A percentile compares a stretch with the other conserved stretches of the same genome.
These are phyloP conservation scores for Arthrocladium fulminans DNA, from an alignment of 2,329 filamentous ascomycete species.

Conservation along the genomic window DNA sequence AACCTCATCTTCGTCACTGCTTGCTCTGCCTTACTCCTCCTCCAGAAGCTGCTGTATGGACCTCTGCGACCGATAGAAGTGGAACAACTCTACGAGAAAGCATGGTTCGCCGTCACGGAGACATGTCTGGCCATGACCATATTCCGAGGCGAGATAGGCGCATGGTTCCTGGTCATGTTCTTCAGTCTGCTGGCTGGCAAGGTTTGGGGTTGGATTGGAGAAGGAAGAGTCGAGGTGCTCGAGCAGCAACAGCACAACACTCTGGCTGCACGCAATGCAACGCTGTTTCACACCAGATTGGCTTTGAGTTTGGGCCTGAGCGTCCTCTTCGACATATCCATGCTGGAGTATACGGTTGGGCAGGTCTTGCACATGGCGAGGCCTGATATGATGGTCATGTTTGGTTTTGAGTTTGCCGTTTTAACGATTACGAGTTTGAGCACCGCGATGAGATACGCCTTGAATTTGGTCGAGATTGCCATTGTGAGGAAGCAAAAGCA, in stretches of 20 bases:
- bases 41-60: conserved; percentile 86
- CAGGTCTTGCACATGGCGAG: conserved; percentile 77
- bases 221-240: conserved; percentile 84
- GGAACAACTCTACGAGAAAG: conserved; percentile 93
- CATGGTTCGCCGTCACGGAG: conserved; percentile 96
- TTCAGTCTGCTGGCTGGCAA: conserved; percentile 85
- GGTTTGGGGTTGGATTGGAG: conserved; percentile 97
- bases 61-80: conserved; percentile 85
- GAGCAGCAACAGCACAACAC: conserved; percentile 76
- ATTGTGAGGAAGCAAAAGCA: conserved; percentile 67
- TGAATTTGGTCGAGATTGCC: conserved; percentile 68
- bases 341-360: conserved; percentile 72
- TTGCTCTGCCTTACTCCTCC: conserved; percentile 69
- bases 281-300: conserved; percentile 76
- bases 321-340: conserved; percentile 66
- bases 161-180: conserved; percentile 95
- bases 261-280: conserved; percentile 54
- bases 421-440: conserved; percentile 71
- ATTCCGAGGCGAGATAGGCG: conserved; percentile 88
- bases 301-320: conserved; percentile 70
- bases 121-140: conserved; percentile 97
- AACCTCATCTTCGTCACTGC: conserved; percentile 81
- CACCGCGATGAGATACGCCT: conserved; percentile 66
- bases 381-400: conserved; percentile 99
- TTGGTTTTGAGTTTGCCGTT: conserved; percentile 93